phyloP scores from a whole-genome alignment of 1,284 basidiomycete species.

The Trametes versicolor region DNA sequence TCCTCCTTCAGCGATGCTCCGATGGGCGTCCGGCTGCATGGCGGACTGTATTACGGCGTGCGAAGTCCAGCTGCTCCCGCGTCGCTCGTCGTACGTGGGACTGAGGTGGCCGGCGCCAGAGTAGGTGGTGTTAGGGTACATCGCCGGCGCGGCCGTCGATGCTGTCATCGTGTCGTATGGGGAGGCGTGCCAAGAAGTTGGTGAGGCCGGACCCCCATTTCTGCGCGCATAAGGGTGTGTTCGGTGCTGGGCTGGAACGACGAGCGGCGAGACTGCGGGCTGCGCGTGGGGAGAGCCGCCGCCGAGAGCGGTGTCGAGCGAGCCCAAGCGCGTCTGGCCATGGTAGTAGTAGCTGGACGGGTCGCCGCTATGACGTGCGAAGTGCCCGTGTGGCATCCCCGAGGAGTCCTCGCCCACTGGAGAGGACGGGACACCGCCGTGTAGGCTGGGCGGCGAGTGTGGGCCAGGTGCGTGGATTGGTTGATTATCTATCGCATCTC shows the following conservation, averaged over 20 bases:
- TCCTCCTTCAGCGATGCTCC: slow-evolving; percentile 29
- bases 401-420: slow-evolving; percentile 40
- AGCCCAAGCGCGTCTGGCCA: slow-evolving; percentile 30
- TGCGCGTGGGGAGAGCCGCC: slow-evolving; percentile 26
- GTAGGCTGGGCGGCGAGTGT: slow-evolving; percentile 27
- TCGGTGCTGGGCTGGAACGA: slow-evolving; percentile 28
- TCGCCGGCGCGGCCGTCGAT: slow-evolving; percentile 26
- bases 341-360: slow-evolving; percentile 35
- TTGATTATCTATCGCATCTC: slow-evolving; percentile 41
- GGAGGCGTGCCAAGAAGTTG: slow-evolving; percentile 34
- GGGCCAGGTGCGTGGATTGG: slow-evolving; percentile 33
- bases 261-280: slow-evolving; percentile 24
- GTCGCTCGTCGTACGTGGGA: slow-evolving; percentile 34
- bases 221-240: slow-evolving; percentile 31
- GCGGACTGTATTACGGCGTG: slow-evolving; percentile 29
- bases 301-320: slow-evolving; percentile 31
- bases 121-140: slow-evolving; percentile 33
- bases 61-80: slow-evolving; percentile 36
- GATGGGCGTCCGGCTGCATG: slow-evolving; percentile 30
- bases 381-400: slow-evolving; percentile 35
- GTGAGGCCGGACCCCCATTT: slow-evolving; percentile 24
- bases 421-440: slow-evolving; percentile 31
- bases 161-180: slow-evolving; percentile 32
- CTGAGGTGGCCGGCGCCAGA: slow-evolving; percentile 27
- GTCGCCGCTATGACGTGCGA: slow-evolving; percentile 36